These are phyloP conservation scores for Blastocladiella emersonii DNA, from an alignment of 371 early-diverging fungal species.

Conservation along the genomic window DNA sequence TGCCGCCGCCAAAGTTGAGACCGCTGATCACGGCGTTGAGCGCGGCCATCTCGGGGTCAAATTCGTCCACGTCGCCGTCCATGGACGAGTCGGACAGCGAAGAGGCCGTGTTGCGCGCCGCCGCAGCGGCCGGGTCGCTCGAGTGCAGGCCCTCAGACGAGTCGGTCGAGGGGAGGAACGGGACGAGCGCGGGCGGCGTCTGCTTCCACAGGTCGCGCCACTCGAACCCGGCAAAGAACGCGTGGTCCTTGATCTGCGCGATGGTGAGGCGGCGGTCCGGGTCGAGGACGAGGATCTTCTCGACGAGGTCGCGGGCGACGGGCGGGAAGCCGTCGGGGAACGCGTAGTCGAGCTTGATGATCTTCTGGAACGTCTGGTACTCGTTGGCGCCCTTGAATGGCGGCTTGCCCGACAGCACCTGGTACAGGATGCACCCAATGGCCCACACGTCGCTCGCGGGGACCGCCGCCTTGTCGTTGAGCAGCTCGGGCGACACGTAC, in stretches of 20 bases:
- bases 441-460: slow-evolving; percentile 94
- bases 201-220: slow-evolving; percentile 50
- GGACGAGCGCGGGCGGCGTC: slow-evolving; percentile 30
- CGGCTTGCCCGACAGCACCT: slow-evolving; percentile 80
- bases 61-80: neutral
- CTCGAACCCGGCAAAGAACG: slow-evolving; percentile 75
- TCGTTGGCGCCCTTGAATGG: slow-evolving; percentile 94
- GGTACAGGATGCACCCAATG: slow-evolving; percentile 93
- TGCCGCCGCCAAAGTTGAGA: too few relatives aligned
- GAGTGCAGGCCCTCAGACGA: neutral
- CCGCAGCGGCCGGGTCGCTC: neutral
- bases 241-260: slow-evolving; percentile 63
- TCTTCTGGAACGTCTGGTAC: slow-evolving; percentile 90
- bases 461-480: slow-evolving; percentile 66
- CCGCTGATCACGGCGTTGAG: too few relatives aligned
- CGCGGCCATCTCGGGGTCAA: neutral
- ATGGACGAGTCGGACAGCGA: neutral
- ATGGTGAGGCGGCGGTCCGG: slow-evolving; percentile 55
- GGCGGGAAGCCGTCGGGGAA: slow-evolving; percentile 60
- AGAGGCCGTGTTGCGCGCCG: neutral
- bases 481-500: slow-evolving; percentile 91
- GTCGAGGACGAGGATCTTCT: slow-evolving; percentile 55
- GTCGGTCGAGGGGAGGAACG: neutral
- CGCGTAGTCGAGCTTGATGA: slow-evolving; percentile 66
- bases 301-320: slow-evolving; percentile 53